phyloP scores from a whole-genome alignment of 163 green algal genomes.

The Coccomyxa subellipsoidea region DNA sequence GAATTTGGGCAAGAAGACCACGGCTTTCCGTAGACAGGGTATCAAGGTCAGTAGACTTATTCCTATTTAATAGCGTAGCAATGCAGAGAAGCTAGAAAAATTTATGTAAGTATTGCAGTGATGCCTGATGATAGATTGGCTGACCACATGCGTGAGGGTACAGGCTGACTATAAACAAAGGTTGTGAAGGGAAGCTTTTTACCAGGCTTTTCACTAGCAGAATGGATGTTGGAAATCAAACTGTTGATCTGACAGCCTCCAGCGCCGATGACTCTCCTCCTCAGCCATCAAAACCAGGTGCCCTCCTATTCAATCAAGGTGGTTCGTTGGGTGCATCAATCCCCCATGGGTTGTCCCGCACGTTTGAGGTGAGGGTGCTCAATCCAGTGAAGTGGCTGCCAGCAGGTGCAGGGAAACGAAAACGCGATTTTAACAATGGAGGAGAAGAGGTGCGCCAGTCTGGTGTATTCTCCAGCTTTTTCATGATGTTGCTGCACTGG shows the following conservation, averaged over 20 bases:
- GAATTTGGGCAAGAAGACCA: no score
- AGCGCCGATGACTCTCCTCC: neutral
- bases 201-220: neutral
- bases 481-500: neutral
- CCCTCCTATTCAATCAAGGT: neutral
- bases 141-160: no score
- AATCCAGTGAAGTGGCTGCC: neutral
- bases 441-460: neutral
- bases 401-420: neutral
- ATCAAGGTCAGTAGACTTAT: no score
- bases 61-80: no score
- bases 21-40: no score
- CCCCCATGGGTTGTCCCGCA: no score
- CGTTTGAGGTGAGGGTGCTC: no score
- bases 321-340: no score
- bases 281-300: neutral
- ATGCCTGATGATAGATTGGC: no score
- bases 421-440: neutral
- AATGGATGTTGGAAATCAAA: neutral
- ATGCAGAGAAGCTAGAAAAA: no score
- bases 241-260: neutral
- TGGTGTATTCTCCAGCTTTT: neutral
- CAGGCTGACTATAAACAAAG: no score
- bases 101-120: no score
- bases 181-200: neutral